These are phyloP conservation scores for Claviceps sorghi DNA, from an alignment of 2,329 filamentous ascomycete species.

Conservation along the genomic window DNA sequence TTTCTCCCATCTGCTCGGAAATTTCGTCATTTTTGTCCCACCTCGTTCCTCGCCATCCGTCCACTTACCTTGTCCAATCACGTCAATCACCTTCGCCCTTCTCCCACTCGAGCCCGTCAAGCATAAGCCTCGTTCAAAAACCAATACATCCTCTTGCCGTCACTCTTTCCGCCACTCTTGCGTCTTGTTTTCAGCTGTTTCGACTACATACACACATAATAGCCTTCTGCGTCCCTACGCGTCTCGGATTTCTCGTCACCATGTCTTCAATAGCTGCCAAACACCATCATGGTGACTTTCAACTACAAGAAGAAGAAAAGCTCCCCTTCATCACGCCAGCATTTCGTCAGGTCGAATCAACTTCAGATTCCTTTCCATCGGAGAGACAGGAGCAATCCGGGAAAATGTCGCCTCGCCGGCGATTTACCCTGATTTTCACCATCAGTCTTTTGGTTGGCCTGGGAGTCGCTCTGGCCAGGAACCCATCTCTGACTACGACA, in stretches of 20 bases:
- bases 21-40: neutral
- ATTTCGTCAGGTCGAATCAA: slow-evolving; percentile 1
- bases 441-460: slow-evolving; percentile 15
- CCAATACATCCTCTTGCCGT: neutral
- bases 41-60: neutral
- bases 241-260: neutral
- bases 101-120: neutral
- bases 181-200: neutral
- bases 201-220: neutral
- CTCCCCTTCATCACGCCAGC: slow-evolving; percentile 2
- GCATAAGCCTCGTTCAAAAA: neutral
- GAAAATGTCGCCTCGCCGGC: slow-evolving; percentile 9
- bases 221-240: neutral
- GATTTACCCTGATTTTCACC: slow-evolving; percentile 8
- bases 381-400: neutral
- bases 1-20: neutral
- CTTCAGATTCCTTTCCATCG: neutral
- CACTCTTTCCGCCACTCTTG: no score
- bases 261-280: slow-evolving; percentile 8
- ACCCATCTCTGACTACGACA: neutral
- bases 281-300: slow-evolving; percentile 4
- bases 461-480: slow-evolving; percentile 9
- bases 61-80: neutral
- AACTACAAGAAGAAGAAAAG: slow-evolving; percentile 12
- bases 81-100: neutral